Percentiles rank a stretch among this genome's conserved stretches.
These are phyloP conservation scores for Aspergillus novoparasiticus DNA, from an alignment of 2,329 filamentous ascomycete genomes.

Conservation along the genomic window DNA sequence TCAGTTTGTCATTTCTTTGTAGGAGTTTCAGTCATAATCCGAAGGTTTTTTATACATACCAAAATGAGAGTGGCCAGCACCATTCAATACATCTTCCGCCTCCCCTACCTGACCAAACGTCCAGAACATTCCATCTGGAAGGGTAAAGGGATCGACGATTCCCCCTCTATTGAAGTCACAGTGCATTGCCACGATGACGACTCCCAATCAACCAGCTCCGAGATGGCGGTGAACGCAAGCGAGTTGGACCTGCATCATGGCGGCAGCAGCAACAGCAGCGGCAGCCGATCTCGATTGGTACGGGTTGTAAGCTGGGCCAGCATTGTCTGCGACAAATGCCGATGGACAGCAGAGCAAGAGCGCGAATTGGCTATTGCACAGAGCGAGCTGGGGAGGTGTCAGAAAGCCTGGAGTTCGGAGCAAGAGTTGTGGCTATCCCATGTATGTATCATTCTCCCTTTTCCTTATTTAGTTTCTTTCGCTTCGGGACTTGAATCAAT, in stretches of 20 bases:
- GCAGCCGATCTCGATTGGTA: constrained; percentile 19
- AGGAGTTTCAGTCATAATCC: background rate
- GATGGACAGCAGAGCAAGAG: constrained; percentile 35
- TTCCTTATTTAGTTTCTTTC: background rate
- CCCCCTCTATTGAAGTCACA: constrained; percentile 4
- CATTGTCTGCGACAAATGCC: constrained; percentile 28
- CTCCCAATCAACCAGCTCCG: constrained; percentile 6
- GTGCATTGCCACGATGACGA: constrained; percentile 6
- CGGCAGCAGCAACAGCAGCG: constrained; percentile 13
- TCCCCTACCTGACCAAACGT: constrained; percentile 22
- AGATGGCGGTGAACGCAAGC: constrained; percentile 22
- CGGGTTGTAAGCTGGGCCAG: constrained; percentile 35
- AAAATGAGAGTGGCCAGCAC: constrained; percentile 23
- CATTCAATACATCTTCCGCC: constrained; percentile 23
- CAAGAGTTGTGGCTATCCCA: constrained; percentile 38
- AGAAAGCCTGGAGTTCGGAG: constrained; percentile 41
- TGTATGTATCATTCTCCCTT: constrained; percentile 27
- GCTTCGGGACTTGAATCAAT: background rate
- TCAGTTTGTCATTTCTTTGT: background rate
- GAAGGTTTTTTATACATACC: background rate
- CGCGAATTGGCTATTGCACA: constrained; percentile 29
- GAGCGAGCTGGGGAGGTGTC: constrained; percentile 34
- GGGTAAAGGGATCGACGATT: constrained; percentile 13
- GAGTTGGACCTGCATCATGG: constrained; percentile 14
- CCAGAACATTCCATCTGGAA: constrained; percentile 18